Evolutionary conservation across 805 yeast species (phyloP).

Genomic region (Starmera amethionina): DNA sequence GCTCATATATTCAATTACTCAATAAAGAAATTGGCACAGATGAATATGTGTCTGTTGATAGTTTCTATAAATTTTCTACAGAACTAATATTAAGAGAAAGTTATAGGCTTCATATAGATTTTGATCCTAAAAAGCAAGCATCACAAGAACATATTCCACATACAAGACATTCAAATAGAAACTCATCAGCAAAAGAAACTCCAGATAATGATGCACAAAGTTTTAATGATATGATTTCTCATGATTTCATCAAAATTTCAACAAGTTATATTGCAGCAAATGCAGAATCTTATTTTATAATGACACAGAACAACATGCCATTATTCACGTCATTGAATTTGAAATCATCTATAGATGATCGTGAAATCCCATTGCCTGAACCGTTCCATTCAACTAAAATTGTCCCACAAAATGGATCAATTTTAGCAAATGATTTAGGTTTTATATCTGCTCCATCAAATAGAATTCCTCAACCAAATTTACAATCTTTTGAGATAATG

Average conservation of each 20-base stretch:
- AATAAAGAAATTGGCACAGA: slow-evolving; percentile 38
- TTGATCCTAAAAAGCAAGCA: slow-evolving; percentile 11
- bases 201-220: slow-evolving; percentile 18
- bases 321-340: slow-evolving; percentile 66
- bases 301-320: slow-evolving; percentile 59
- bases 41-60: slow-evolving; percentile 45
- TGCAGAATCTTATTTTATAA: slow-evolving; percentile 55
- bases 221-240: slow-evolving; percentile 26
- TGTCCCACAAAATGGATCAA: slow-evolving; percentile 37
- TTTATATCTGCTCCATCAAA: slow-evolving; percentile 35
- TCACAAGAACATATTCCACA: slow-evolving; percentile 1
- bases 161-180: no score
- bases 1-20: slow-evolving; percentile 38
- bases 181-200: slow-evolving; percentile 7
- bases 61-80: slow-evolving; percentile 49
- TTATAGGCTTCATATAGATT: slow-evolving; percentile 29
- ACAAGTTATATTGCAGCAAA: slow-evolving; percentile 39
- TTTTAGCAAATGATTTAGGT: slow-evolving; percentile 32
- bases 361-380: slow-evolving; percentile 59
- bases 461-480: slow-evolving; percentile 38
- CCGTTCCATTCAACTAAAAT: slow-evolving; percentile 60
- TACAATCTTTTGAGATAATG: slow-evolving; percentile 45
- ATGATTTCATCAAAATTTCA: slow-evolving; percentile 54
- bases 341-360: slow-evolving; percentile 66
- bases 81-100: slow-evolving; percentile 59